These are phyloP conservation scores for Amorphotheca resinae DNA, from an alignment of 495 filamentous ascomycete genomes.

Conservation along the genomic window DNA sequence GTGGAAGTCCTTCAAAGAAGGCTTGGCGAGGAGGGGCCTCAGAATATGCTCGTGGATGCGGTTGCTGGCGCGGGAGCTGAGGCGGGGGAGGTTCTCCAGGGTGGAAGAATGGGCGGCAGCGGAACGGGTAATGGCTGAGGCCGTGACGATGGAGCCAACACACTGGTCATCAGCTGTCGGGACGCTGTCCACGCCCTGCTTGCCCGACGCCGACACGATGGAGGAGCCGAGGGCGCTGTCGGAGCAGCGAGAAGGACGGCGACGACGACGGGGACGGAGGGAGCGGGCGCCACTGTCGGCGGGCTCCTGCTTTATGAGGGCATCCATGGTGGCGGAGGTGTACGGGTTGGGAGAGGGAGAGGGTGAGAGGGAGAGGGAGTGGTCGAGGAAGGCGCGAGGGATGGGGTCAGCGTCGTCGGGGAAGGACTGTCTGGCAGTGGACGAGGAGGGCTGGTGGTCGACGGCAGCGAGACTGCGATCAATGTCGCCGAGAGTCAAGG, in stretches of 20 bases:
- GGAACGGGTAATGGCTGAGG: conserved; percentile 37
- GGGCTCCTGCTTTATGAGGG: conserved; percentile 20
- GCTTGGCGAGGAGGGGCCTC: conserved; percentile 36
- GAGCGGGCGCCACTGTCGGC: conserved; percentile 16
- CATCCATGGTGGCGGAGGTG: conserved; percentile 22
- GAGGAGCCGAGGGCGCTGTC: conserved; percentile 50
- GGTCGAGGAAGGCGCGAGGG: conserved; percentile 37
- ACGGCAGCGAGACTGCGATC: conserved; percentile 34
- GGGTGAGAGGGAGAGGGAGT: too few relatives aligned
- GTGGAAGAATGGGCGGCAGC: conserved; percentile 27
- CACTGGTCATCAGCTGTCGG: conserved; percentile 20
- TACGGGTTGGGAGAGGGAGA: conserved; percentile 16
- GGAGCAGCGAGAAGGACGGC: conserved; percentile 39
- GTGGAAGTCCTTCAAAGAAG: conserved; percentile 60
- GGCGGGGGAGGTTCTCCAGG: conserved; percentile 27
- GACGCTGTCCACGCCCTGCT: conserved; percentile 21
- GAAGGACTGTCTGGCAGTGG: conserved; percentile 23
- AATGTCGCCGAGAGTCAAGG: conserved; percentile 36
- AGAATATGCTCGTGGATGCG: conserved; percentile 42
- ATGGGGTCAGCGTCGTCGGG: conserved; percentile 37
- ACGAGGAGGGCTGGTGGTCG: conserved; percentile 19
- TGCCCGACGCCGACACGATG: conserved; percentile 29
- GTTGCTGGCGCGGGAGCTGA: conserved; percentile 38
- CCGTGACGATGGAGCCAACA: conserved; percentile 21
- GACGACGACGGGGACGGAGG: conserved; percentile 35